A percentile compares a stretch with the other conserved stretches of the same genome.
Evolutionary conservation across 2,329 filamentous ascomycete genomes (phyloP).

Genomic region (Cladosporium austrohemisphaericum): DNA sequence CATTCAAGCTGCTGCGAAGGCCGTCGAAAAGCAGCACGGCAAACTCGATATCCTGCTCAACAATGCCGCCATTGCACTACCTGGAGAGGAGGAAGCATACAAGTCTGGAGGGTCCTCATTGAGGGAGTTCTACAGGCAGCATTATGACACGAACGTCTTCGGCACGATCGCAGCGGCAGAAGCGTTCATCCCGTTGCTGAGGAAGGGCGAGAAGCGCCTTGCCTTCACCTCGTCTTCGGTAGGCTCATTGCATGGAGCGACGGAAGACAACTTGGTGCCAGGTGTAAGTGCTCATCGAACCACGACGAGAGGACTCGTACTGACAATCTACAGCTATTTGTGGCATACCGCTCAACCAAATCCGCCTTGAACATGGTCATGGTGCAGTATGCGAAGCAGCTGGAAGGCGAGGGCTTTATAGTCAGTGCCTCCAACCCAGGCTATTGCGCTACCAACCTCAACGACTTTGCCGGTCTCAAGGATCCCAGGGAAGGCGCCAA

Average conservation of each 20-base stretch:
- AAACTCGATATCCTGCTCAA: conserved; percentile 39
- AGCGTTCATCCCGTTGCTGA: conserved; percentile 44
- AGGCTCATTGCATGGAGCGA: conserved; percentile 18
- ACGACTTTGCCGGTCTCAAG: conserved; percentile 23
- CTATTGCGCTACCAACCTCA: conserved; percentile 24
- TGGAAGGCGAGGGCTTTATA: conserved; percentile 41
- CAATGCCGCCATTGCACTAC: conserved; percentile 35
- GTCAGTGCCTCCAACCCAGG: conserved; percentile 30
- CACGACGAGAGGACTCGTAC: conserved; percentile 35
- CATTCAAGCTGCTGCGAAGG: conserved; percentile 24
- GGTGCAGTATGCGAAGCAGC: conserved; percentile 40
- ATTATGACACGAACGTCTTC: conserved; percentile 45
- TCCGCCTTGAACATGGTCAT: conserved; percentile 45
- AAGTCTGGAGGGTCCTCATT: conserved; percentile 23
- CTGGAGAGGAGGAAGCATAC: conserved; percentile 1
- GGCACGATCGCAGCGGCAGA: conserved; percentile 44
- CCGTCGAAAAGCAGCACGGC: conserved; percentile 22
- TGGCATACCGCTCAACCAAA: conserved; percentile 40
- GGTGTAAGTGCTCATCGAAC: conserved; percentile 23
- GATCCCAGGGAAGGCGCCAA: conserved; percentile 31
- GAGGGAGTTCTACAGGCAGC: conserved; percentile 29
- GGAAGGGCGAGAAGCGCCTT: conserved; percentile 37
- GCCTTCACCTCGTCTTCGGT: conserved; percentile 28
- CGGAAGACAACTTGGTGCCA: conserved; percentile 2
- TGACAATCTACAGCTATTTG: conserved; percentile 1